Conservation (phyloP, 2,329 filamentous ascomycete genomes). For the Colletotrichum lindemuthianum region DNA sequence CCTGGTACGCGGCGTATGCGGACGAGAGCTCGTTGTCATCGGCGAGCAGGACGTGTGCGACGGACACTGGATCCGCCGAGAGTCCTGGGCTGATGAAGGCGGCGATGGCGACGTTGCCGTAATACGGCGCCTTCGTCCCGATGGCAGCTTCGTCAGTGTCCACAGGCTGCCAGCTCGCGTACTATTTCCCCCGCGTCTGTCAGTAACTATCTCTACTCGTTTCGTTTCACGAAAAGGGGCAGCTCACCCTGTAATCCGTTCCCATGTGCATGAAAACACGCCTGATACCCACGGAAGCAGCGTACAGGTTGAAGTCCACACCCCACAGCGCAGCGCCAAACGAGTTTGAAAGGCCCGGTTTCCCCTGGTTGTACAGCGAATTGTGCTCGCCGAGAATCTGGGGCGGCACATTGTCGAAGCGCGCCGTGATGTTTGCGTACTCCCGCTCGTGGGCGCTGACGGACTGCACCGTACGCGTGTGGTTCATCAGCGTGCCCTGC, state of each 20-base stretch:
- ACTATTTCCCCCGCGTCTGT: conserved; percentile 44
- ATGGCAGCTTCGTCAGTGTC: conserved; percentile 57
- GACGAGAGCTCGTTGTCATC: conserved; percentile 50
- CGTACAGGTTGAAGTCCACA: conserved; percentile 69
- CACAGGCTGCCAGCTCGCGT: conserved; percentile 69
- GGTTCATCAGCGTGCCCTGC: conserved; percentile 71
- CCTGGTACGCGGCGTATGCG: conserved; percentile 66
- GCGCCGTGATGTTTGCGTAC: conserved; percentile 50
- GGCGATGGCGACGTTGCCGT: conserved; percentile 69
- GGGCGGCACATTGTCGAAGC: conserved; percentile 59
- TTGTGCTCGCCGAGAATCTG: conserved; percentile 71
- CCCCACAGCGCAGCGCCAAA: conserved; percentile 75
- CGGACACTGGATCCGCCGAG: conserved; percentile 47
- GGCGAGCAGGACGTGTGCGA: conserved; percentile 58
- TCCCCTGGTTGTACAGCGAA: conserved; percentile 70
- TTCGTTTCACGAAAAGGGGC: background rate
- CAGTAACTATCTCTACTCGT: background rate
- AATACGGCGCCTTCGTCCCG: conserved; percentile 72
- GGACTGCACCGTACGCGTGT: conserved; percentile 61
- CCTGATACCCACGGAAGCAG: conserved; percentile 63
- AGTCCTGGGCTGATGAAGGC: conserved; percentile 62
- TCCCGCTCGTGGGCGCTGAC: conserved; percentile 60
- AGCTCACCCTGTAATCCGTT: conserved; percentile 64
- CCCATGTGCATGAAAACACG: conserved; percentile 73
- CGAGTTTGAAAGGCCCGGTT: conserved; percentile 69